A percentile compares a stretch with the other conserved stretches of the same genome.
Evolutionary conservation across 768 basidiomycete genomes (phyloP).

Genomic region (Pseudohyphozyma bogoriensis): DNA sequence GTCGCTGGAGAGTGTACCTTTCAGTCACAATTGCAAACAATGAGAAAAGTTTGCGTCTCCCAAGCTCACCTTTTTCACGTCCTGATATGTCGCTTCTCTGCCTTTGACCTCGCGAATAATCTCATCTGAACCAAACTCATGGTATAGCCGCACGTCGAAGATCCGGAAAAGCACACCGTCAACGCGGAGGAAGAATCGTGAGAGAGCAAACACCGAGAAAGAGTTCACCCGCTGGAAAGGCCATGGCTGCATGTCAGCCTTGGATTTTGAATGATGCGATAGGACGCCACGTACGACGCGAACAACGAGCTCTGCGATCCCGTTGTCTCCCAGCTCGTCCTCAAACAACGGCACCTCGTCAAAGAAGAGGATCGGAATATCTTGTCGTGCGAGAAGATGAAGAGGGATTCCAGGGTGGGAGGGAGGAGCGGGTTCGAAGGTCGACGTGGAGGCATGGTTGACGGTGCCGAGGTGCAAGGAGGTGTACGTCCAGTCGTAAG

Average conservation of each 20-base stretch:
- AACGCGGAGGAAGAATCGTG: slow-evolving; percentile 84
- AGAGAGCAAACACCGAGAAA: slow-evolving; percentile 78
- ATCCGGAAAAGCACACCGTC: slow-evolving; percentile 88
- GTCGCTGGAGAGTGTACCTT: slow-evolving; percentile 7
- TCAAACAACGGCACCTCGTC: slow-evolving; percentile 91
- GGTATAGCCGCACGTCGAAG: slow-evolving; percentile 80
- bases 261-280: not conserved
- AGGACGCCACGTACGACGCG: slow-evolving; percentile 58
- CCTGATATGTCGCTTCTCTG: slow-evolving; percentile 81
- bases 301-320: slow-evolving; percentile 69
- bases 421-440: slow-evolving; percentile 24
- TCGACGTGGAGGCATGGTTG: not conserved
- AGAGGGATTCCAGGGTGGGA: slow-evolving; percentile 55
- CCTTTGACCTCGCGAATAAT: slow-evolving; percentile 74
- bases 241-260: too few relatives aligned
- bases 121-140: slow-evolving; percentile 55
- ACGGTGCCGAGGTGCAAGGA: slow-evolving; percentile 61
- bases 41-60: not conserved
- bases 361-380: slow-evolving; percentile 93
- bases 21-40: too few relatives aligned
- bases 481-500: slow-evolving; percentile 98
- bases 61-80: slow-evolving; percentile 48
- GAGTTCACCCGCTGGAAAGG: slow-evolving; percentile 82
- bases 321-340: slow-evolving; percentile 95
- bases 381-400: slow-evolving; percentile 65